Base-by-base conservation (phyloP, 192 early-diverging fungal species). In the Coemansia sp. region DNA sequence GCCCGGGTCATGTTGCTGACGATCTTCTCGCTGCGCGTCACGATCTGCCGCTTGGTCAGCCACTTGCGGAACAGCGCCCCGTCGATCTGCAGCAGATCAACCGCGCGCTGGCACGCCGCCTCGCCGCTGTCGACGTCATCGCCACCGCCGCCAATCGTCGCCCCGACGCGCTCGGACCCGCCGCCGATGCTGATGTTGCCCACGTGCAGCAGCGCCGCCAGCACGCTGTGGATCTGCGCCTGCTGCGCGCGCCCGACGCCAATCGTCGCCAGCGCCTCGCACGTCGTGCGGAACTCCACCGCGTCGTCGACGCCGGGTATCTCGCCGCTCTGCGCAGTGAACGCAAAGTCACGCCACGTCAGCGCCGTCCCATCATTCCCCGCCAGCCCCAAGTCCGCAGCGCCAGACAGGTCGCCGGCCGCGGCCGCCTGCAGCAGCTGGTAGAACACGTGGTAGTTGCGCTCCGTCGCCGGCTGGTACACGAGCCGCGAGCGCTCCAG, bases 371-470 rank as follows among this genome's bases (percentile, higher is more conserved):
- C 52, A 15, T 38, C 20, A 15, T 24, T 2, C 2, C 27, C 46
- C 13, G 38, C 29, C 22, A 81, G 63, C 3, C 79, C 79, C 9
- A 81, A 74, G 41, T 3, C 40, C 40, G 6, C 13, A 5, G 18
- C 10, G 3, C 0, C 49, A 0, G n/a, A 22, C 22, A 52, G 60
- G 63, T 73, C 46, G 16, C 90, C 94, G 6, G 90, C 85, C 12
- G 95, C 93, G 7, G 90, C 91, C 52, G 93, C 96, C 18, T 95
- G 90, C 85, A 95, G 96, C 47, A 99, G 89, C 88, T 99, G 97
- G 85, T 99, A 99, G 81, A 99, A 99, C 78, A 99, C 94, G 87
- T 99, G 97, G 87, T 99, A 99, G 88, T 97, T 98, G 73, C 97
- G 88, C 84, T 98, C 97, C 1, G 87, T 89, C 40, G 90, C 86